Base-by-base conservation (phyloP, 83 land plant species). In the Picea engelmannii region DNA sequence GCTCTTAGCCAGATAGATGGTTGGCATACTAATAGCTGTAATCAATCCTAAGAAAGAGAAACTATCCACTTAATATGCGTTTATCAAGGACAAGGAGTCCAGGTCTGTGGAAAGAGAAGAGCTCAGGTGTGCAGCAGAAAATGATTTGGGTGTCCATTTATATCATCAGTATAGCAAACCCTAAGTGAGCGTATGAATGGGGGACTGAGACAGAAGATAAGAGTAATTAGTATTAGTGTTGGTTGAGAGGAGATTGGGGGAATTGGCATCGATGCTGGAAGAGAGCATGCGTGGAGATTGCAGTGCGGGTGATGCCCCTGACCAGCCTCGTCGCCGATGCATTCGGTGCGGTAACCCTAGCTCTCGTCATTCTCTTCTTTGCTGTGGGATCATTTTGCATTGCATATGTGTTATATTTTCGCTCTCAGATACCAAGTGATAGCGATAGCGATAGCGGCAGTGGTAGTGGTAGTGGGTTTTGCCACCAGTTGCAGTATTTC, bases 241-340 rank as follows among this genome's bases (percentile, higher is more conserved):
- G 21, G 58, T 73, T 47, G 58, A 73, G 58, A 21, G 58, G 59
- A 73, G 58, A 73, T 35, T 71, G 75, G 75, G 75, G 49, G 44
- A 47, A 38, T 71, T 71, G 52, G 52, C 85, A 81, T 90, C 89
- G 84, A 92, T 92, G 93, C 93, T 86, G 88, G 90, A 77, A 76
- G 91, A 89, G 90, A 91, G 94, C 91, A 93, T 93, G 94, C 94
- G 92, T 90, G 94, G 91, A 86, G 88, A 86, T 81, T 77, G 87
- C 87, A 78, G 44, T 85, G 83, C 82, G 88, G 92, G 93, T 95
- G 87, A 96, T 96, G 98, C 98, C 92, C 96, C 92, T 89, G 92
- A 89, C 90, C 86, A 92, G 91, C 85, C 81, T 83, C 68, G 88
- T 83, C 85, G 88, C 91, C 93, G 96, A 96, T 94, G 98, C 92